Conservation (phyloP, 257 asterid species). For the Gentiana dahurica region DNA sequence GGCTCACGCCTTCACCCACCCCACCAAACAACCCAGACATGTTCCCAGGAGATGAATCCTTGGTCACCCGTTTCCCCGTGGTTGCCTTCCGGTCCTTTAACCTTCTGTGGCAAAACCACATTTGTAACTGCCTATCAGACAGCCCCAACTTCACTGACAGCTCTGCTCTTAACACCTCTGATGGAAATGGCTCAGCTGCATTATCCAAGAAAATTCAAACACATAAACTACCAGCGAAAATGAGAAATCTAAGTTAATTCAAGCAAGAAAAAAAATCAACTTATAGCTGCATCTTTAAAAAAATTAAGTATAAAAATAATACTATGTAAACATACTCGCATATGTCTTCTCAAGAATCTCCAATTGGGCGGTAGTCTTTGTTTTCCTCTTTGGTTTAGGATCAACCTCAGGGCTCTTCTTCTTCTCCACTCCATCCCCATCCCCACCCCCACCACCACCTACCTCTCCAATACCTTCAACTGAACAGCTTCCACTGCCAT, state of each 20-base stretch:
- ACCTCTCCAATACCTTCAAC: slow-evolving; percentile 1
- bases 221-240: slow-evolving; percentile 5
- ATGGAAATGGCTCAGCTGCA: slow-evolving; percentile 66
- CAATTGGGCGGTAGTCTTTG: slow-evolving; percentile 86
- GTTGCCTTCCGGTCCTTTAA: slow-evolving; percentile 74
- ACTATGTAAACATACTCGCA: slow-evolving; percentile 38
- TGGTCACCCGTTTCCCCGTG: slow-evolving; percentile 37
- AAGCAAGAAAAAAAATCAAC: not conserved
- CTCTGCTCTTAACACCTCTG: slow-evolving; percentile 70
- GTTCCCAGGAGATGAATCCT: slow-evolving; percentile 29
- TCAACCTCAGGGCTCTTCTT: slow-evolving; percentile 42
- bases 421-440: slow-evolving; percentile 30
- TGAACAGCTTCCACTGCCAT: slow-evolving; percentile 27
- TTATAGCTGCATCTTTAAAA: not conserved
- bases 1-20: slow-evolving; percentile 18
- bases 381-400: slow-evolving; percentile 60
- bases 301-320: not conserved
- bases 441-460: slow-evolving; percentile 4
- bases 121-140: slow-evolving; percentile 81
- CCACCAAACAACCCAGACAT: slow-evolving; percentile 30
- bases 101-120: slow-evolving; percentile 98
- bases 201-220: slow-evolving; percentile 10
- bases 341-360: slow-evolving; percentile 76
- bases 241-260: not conserved
- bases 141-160: slow-evolving; percentile 69